phyloP scores from a whole-genome alignment of 2,329 filamentous ascomycete genomes.

The Blastomyces silverae region DNA sequence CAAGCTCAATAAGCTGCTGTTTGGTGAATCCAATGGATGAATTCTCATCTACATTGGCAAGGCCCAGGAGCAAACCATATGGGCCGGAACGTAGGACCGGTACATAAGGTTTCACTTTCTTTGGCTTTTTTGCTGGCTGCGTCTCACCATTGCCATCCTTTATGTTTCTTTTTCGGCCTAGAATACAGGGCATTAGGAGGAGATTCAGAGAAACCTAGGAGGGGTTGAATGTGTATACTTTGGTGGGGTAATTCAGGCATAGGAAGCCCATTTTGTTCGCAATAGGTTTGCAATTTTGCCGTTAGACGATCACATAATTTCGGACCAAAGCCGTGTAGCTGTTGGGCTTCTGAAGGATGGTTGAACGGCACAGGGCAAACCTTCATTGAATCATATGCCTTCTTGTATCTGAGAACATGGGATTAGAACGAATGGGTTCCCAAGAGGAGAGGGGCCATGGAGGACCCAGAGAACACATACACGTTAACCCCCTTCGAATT shows the following conservation, averaged over 20 bases:
- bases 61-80: conserved; percentile 63
- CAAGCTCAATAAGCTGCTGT: conserved; percentile 58
- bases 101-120: conserved; percentile 59
- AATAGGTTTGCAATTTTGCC: conserved; percentile 51
- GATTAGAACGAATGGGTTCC: not conserved
- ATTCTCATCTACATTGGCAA: conserved; percentile 55
- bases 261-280: conserved; percentile 58
- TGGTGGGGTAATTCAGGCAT: conserved; percentile 56
- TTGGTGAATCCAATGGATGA: conserved; percentile 57
- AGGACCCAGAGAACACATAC: conserved; percentile 28
- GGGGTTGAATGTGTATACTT: conserved; percentile 29
- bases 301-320: conserved; percentile 65
- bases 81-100: conserved; percentile 65
- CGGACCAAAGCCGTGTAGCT: conserved; percentile 66
- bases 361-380: conserved; percentile 63
- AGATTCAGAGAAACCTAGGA: not conserved
- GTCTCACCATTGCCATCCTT: conserved; percentile 28
- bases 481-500: conserved; percentile 61
- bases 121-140: conserved; percentile 50
- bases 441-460: not conserved
- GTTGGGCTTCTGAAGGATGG: conserved; percentile 65
- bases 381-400: conserved; percentile 70
- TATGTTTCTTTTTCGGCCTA: conserved; percentile 30
- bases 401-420: conserved; percentile 53
- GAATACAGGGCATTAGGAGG: not conserved